These are phyloP conservation scores for Botryotinia calthae DNA, from an alignment of 2,329 filamentous ascomycete species.

Conservation along the genomic window DNA sequence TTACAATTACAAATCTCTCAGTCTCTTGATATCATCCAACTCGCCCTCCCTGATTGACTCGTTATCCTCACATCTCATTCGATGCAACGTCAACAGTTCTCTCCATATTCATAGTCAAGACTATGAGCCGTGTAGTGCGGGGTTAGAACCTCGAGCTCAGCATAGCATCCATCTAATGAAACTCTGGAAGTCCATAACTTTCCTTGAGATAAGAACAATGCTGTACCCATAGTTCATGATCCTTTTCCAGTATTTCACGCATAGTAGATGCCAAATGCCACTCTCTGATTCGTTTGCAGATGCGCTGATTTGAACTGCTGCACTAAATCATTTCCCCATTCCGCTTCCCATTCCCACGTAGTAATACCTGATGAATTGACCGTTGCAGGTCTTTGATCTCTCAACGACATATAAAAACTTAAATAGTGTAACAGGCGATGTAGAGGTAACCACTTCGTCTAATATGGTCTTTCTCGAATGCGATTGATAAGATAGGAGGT, in stretches of 20 bases:
- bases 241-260: neutral
- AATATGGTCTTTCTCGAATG: neutral
- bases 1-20: too few species aligned
- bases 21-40: neutral
- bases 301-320: neutral
- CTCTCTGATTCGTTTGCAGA: neutral
- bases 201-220: neutral
- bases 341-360: neutral
- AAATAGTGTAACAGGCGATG: fast-evolving
- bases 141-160: neutral
- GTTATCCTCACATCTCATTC: neutral
- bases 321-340: neutral
- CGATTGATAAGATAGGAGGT: neutral
- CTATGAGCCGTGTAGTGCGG: neutral
- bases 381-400: too few species aligned
- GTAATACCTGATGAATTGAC: neutral
- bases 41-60: neutral
- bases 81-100: fast-evolving
- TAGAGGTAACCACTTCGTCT: neutral
- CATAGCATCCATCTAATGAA: neutral
- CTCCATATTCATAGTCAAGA: neutral
- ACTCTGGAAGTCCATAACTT: too few species aligned
- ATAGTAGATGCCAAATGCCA: neutral
- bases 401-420: neutral
- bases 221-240: neutral